Conservation (phyloP, 2,329 filamentous ascomycete genomes). For the Aspergillus jensenii region DNA sequence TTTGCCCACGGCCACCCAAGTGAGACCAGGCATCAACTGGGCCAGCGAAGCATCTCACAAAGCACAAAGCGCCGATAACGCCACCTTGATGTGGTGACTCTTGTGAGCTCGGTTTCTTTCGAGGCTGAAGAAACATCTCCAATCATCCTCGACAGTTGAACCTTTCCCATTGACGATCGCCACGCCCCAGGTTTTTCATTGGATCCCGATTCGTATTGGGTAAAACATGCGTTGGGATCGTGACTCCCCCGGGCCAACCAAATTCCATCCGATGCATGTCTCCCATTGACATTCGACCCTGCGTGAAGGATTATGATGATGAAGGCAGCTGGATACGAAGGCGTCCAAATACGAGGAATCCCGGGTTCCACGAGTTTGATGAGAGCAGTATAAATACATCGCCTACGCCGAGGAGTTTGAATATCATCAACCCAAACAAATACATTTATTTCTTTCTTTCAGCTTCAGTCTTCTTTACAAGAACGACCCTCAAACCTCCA, state of each 20-base stretch:
- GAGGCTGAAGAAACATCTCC: slow-evolving; percentile 7
- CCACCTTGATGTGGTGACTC: slow-evolving; percentile 1
- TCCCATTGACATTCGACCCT: background rate
- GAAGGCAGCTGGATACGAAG: background rate
- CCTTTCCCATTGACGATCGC: background rate
- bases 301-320: background rate
- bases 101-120: background rate
- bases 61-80: background rate
- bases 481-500: background rate
- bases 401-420: background rate
- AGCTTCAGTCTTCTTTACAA: background rate
- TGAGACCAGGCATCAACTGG: background rate
- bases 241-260: slow-evolving; percentile 4
- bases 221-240: slow-evolving; percentile 2
- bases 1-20: background rate
- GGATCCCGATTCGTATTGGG: slow-evolving; percentile 2
- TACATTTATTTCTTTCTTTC: background rate
- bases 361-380: background rate
- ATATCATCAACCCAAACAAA: background rate
- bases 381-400: background rate
- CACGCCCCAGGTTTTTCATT: background rate
- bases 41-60: background rate
- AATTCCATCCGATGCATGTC: background rate
- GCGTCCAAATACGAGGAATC: background rate
- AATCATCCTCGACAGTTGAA: background rate